Evolutionary conservation across 208 protist genomes (phyloP).

Genomic region (Trypanosoma conorhini): DNA sequence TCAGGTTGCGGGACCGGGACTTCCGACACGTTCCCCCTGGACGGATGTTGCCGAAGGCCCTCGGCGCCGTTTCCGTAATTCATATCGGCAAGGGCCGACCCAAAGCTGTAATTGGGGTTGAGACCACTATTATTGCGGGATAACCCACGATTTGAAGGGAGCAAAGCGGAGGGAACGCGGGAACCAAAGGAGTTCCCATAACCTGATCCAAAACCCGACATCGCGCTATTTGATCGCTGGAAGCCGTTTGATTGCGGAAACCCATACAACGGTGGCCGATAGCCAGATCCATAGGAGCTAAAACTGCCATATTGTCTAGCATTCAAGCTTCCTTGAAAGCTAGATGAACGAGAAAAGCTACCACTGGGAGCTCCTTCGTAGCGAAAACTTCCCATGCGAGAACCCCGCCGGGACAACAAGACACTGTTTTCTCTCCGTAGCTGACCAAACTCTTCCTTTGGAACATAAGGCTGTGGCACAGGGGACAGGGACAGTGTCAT

Average conservation of each 20-base stretch:
- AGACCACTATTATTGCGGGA: neutral
- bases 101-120: neutral
- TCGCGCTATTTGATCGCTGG: neutral
- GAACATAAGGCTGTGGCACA: neutral
- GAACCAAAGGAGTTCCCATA: neutral
- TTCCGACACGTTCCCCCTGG: neutral
- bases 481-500: no score
- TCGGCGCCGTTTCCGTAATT: neutral
- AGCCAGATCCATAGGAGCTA: neutral
- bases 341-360: neutral
- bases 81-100: neutral
- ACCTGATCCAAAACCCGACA: neutral
- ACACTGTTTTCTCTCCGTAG: neutral
- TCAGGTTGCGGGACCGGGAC: neutral
- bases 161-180: neutral
- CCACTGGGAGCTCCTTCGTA: neutral
- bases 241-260: constrained; percentile 5
- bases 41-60: neutral
- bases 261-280: neutral
- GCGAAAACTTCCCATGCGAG: neutral
- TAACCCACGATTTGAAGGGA: neutral
- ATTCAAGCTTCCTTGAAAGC: neutral
- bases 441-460: neutral
- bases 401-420: neutral
- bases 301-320: constrained; percentile 2